Evolutionary conservation across 2,329 filamentous ascomycete species (phyloP), one percentile per base, ranked within the genome.

Genomic region (Myriosclerotinia scirpicola): DNA sequence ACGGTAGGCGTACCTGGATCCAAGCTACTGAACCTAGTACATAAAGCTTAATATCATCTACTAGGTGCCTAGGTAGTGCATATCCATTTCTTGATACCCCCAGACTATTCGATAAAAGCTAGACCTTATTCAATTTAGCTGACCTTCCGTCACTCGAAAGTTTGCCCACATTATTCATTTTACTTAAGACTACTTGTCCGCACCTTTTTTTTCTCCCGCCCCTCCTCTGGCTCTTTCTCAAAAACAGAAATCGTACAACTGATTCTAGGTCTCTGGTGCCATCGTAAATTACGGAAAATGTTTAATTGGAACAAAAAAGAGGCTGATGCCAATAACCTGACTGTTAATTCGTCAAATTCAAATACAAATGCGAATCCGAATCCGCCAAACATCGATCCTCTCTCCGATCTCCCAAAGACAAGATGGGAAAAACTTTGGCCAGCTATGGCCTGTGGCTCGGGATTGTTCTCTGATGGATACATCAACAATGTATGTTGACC

Each of bases 401-500:
- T 72, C 20, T 70, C 67, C 0, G 56, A 70, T 15, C 60, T 70
- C 1, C 69, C 67, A 20, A 75, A 74, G 62, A 67, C 64, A 36
- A 62, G 26, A 50, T 75, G 74, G 74, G 69, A 75, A 34, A 64
- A 70, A 40, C 48, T 76, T 8, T 76, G 73, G 83, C 92, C 93
- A 17, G 74, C 92, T 0, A 89, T 97, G 72, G 93, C 93, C 54
- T 96, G 92, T 75, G 93, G 93, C 70, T 91, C 93, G 62, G 93
- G 93, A 74, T 83, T 97, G 2, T 97, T 97, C 79, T 93, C 90
- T 34, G 93, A 97, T 77, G 93, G 93, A 20, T 97, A 97, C 77
- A 86, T 97, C 76, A 96, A 96, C 79, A 92, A 91, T 74, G 91
- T 92, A 79, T 73, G 80, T 50, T 46, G 40, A 30, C 11, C 22